These are phyloP conservation scores for Nissolia schottii DNA, from an alignment of 306 rosid species.

Conservation along the genomic window DNA sequence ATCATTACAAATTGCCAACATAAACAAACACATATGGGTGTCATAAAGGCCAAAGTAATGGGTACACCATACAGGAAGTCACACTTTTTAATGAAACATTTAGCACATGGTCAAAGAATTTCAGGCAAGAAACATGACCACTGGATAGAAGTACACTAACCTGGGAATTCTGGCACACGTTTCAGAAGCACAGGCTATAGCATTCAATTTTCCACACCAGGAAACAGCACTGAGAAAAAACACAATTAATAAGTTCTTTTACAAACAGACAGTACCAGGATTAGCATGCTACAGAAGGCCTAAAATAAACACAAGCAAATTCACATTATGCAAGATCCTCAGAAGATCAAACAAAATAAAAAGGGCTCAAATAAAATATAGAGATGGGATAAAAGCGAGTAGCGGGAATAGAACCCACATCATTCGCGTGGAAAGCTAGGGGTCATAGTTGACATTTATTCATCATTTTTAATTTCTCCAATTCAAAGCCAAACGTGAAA, in stretches of 20 bases:
- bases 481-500: too few species aligned
- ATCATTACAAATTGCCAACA: constrained; percentile 1
- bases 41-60: constrained; percentile 9
- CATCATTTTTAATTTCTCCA: too few species aligned
- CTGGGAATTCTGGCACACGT: constrained; percentile 95
- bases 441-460: not conserved
- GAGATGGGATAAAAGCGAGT: not conserved
- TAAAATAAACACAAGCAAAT: not conserved
- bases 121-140: not conserved
- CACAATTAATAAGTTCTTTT: not conserved
- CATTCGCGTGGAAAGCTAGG: not conserved
- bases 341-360: not conserved
- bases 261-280: not conserved
- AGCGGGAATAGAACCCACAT: not conserved
- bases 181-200: constrained; percentile 95
- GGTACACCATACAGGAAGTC: not conserved
- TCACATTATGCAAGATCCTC: not conserved
- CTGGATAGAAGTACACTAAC: constrained; percentile 36
- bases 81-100: not conserved
- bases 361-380: not conserved
- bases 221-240: constrained; percentile 68
- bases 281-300: not conserved
- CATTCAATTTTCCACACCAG: constrained; percentile 96
- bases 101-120: not conserved
- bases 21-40: constrained; percentile 1